Evolutionary conservation across 2,329 filamentous ascomycete genomes (phyloP).

Genomic region (Aspergillus felis): DNA sequence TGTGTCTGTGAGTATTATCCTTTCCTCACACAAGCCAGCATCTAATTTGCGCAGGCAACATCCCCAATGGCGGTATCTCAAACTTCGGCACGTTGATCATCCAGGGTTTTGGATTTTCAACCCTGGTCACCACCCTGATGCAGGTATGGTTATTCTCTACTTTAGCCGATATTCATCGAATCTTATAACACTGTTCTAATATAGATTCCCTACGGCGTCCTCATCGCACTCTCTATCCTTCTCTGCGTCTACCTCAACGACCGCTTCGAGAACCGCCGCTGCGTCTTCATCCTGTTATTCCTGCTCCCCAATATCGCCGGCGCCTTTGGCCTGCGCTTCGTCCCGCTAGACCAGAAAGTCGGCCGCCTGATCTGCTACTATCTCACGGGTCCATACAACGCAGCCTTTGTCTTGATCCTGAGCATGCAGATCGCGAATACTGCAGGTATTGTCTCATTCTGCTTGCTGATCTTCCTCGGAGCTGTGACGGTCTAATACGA

Average conservation of each 20-base stretch:
- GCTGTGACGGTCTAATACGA: conserved; percentile 5
- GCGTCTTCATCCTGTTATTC: conserved; percentile 53
- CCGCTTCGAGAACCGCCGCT: conserved; percentile 46
- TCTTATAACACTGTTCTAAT: neutral
- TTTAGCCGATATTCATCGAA: neutral
- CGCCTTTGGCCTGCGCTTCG: conserved; percentile 55
- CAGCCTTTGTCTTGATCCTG: conserved; percentile 50
- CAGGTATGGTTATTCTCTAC: conserved; percentile 28
- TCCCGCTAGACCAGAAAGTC: conserved; percentile 47
- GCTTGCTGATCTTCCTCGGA: fast-evolving
- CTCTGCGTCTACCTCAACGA: conserved; percentile 48
- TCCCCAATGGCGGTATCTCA: conserved; percentile 55
- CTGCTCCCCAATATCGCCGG: conserved; percentile 58
- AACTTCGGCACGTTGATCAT: conserved; percentile 60
- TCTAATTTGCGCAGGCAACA: conserved; percentile 35
- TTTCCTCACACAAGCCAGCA: neutral
- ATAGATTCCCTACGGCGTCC: conserved; percentile 46
- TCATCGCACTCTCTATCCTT: conserved; percentile 51
- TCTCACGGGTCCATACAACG: conserved; percentile 53
- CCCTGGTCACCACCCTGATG: conserved; percentile 52
- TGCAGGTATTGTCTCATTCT: conserved; percentile 27
- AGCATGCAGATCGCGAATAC: conserved; percentile 45
- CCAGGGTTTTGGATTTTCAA: conserved; percentile 54
- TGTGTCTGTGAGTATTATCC: conserved; percentile 36
- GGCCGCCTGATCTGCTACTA: conserved; percentile 58